Percentiles rank a stretch among this genome's conserved stretches.
phyloP scores from a whole-genome alignment of 257 asterid species.

The Jacaranda copaia region DNA sequence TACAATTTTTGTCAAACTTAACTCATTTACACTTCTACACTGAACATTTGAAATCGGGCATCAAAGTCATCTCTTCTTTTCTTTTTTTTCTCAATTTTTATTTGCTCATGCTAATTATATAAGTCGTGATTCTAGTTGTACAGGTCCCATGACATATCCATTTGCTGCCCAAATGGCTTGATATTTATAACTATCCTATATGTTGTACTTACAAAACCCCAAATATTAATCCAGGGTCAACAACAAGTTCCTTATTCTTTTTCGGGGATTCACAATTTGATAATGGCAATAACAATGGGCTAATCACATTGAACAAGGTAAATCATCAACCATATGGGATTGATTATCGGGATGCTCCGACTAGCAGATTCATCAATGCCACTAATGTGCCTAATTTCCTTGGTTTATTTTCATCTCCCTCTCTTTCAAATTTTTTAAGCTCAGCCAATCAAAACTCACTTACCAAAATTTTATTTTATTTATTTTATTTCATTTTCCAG shows the following conservation, averaged over 20 bases:
- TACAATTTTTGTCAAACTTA: too few species aligned
- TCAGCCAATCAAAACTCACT: too few species aligned
- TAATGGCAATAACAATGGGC: slow-evolving; percentile 64
- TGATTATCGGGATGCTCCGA: slow-evolving; percentile 56
- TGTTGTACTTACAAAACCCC: background rate
- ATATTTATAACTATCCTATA: slow-evolving; percentile 18
- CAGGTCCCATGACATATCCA: slow-evolving; percentile 1
- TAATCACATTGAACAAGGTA: slow-evolving; percentile 46
- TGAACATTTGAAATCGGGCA: too few species aligned
- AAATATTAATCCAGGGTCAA: slow-evolving; percentile 22
- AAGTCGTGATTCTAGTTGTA: background rate
- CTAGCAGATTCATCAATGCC: slow-evolving; percentile 63
- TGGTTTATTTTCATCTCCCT: slow-evolving; percentile 34
- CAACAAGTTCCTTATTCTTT: slow-evolving; percentile 55
- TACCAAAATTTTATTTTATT: background rate
- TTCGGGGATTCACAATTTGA: slow-evolving; percentile 67
- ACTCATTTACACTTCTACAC: too few species aligned
- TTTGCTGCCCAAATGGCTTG: slow-evolving; percentile 24
- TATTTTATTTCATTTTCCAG: too few species aligned
- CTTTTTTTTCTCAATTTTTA: too few species aligned
- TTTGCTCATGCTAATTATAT: background rate
- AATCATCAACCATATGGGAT: slow-evolving; percentile 67
- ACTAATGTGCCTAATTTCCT: slow-evolving; percentile 46
- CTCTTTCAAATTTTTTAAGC: too few species aligned
- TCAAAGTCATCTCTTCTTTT: too few species aligned